Conservation (phyloP, 208 protist species). For the Crithidia bombi region DNA sequence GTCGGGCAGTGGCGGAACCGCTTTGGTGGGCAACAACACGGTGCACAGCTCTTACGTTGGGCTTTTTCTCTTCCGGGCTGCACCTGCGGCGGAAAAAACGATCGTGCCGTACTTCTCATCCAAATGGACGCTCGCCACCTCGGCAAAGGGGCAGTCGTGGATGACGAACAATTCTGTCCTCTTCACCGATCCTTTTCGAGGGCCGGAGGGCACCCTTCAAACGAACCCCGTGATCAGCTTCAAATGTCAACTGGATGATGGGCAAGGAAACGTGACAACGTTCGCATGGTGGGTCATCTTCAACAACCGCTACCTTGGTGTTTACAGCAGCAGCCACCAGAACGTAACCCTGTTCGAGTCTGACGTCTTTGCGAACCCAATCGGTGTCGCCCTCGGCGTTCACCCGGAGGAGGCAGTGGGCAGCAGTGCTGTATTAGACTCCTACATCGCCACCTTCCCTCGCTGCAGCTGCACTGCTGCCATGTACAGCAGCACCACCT, state of each 20-base stretch:
- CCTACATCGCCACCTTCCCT: slow-evolving; percentile 31
- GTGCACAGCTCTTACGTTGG: slow-evolving; percentile 46
- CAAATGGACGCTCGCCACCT: not conserved
- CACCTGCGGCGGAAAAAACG: too few relatives aligned
- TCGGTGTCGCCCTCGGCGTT: slow-evolving; percentile 37
- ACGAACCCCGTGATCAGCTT: not conserved
- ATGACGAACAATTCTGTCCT: too few relatives aligned
- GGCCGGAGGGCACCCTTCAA: too few relatives aligned
- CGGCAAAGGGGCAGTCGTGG: too few relatives aligned
- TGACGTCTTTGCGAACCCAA: slow-evolving; percentile 43
- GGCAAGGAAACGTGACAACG: not conserved
- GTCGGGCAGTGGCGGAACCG: slow-evolving; percentile 5
- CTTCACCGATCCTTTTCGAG: too few relatives aligned
- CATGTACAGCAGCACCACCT: slow-evolving; percentile 7
- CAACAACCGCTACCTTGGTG: slow-evolving; percentile 38
- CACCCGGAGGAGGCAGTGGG: slow-evolving; percentile 22
- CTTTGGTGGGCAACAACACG: slow-evolving; percentile 13
- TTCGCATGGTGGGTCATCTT: slow-evolving; percentile 19
- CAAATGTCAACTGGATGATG: not conserved
- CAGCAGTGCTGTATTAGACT: slow-evolving; percentile 15
- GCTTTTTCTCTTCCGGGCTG: slow-evolving; percentile 38
- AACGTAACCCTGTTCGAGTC: slow-evolving; percentile 27
- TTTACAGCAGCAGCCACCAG: slow-evolving; percentile 45
- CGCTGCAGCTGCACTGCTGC: slow-evolving; percentile 19
- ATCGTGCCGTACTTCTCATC: not conserved